phyloP scores from a whole-genome alignment of 2,329 filamentous ascomycete genomes.

The Penicillium sp. region DNA sequence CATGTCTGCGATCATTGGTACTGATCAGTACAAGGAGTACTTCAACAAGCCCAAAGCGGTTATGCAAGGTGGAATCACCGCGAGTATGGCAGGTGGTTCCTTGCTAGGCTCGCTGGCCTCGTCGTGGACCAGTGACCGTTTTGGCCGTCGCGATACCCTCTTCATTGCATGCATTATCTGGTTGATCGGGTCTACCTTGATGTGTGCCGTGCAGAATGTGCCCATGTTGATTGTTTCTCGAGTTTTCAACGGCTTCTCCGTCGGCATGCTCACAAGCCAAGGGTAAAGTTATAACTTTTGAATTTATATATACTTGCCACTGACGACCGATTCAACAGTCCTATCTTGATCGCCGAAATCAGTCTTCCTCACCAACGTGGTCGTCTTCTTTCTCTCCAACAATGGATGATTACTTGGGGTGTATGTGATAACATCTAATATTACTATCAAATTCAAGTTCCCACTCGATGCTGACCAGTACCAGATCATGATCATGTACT shows the following conservation, averaged over 20 bases:
- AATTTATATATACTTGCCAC: background rate
- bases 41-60: slow-evolving; percentile 32
- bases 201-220: slow-evolving; percentile 63
- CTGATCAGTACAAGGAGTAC: slow-evolving; percentile 46
- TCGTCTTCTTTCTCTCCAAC: slow-evolving; percentile 63
- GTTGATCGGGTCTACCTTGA: slow-evolving; percentile 58
- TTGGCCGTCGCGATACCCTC: slow-evolving; percentile 54
- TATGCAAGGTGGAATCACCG: slow-evolving; percentile 68
- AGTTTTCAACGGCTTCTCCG: slow-evolving; percentile 68
- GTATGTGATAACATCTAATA: slow-evolving; percentile 53
- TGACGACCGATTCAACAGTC: slow-evolving; percentile 4
- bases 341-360: slow-evolving; percentile 24
- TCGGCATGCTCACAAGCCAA: slow-evolving; percentile 71
- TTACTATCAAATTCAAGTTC: too few species aligned
- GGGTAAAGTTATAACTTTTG: slow-evolving; percentile 43
- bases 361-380: slow-evolving; percentile 22
- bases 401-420: slow-evolving; percentile 74
- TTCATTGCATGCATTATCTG: slow-evolving; percentile 29
- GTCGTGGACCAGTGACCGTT: slow-evolving; percentile 55
- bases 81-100: slow-evolving; percentile 71
- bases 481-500: slow-evolving; percentile 37
- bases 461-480: background rate
- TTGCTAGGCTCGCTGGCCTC: slow-evolving; percentile 58
- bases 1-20: slow-evolving; percentile 23
- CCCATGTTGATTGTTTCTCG: slow-evolving; percentile 71